Base-by-base conservation (phyloP, 495 filamentous ascomycete species). In the Penicilliopsis zonata region DNA sequence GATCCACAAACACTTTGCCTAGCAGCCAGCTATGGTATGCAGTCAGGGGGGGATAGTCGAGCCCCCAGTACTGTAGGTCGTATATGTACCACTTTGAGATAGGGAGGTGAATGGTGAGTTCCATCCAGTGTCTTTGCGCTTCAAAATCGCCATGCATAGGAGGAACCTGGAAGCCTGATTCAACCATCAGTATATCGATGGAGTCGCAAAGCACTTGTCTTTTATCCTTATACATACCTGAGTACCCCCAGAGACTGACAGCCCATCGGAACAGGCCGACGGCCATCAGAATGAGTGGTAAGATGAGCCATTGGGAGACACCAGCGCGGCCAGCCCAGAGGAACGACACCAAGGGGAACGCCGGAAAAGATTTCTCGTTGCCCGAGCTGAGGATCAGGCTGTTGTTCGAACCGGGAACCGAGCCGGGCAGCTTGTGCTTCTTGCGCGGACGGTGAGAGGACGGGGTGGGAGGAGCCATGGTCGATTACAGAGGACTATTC, bases 121-220 rank as follows among this genome's bases (percentile, higher is more conserved):
- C 90, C 88, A 96, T 95, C 90, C 90, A 98, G 47, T 98, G 90
- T 43, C 90, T 57, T 52, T 98, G 90, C 5, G 92, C 90, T 55
- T 98, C 90, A 51, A 94, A 95, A 53, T 98, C 90, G 33, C 90
- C 90, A 44, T 92, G 77, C 78, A 94, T 87, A 10, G 90, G 90
- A 3, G 86, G 86, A 24, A 74, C 73, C 39, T 78, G 58, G 40
- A 77, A 82, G 30, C 86, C 85, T 86, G 34, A 0, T n/a, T n/a
- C n/a, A n/a, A n/a, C n/a, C n/a, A n/a, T n/a, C n/a, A n/a, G n/a
- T n/a, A n/a, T n/a, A n/a, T n/a, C n/a, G n/a, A n/a, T n/a, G n/a
- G n/a, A n/a, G n/a, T n/a, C n/a, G n/a, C n/a, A n/a, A n/a, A n/a
- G n/a, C n/a, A n/a, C n/a, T n/a, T n/a, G 14, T 23, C 6, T 23